These are phyloP conservation scores for Lasiosphaeria hispida DNA, from an alignment of 495 filamentous ascomycete genomes.

Conservation along the genomic window DNA sequence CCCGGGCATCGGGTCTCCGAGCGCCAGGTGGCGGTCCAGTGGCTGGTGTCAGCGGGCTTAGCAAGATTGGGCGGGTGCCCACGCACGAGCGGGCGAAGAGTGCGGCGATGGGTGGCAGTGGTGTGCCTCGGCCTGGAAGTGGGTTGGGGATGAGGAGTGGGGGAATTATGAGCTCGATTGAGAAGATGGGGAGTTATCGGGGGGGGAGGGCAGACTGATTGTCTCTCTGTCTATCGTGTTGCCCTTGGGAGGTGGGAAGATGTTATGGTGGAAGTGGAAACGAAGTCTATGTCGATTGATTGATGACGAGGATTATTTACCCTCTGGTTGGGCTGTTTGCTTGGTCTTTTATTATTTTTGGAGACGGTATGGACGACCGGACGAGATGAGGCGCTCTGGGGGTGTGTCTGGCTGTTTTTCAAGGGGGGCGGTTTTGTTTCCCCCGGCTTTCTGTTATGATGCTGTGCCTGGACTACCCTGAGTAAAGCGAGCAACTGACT, in stretches of 20 bases:
- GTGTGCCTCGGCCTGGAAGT: conserved; percentile 42
- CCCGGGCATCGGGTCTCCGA: conserved; percentile 41
- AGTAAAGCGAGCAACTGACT: no score
- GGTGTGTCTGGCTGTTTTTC: no score
- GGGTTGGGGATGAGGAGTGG: conserved; percentile 43
- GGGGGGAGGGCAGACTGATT: conserved; percentile 14
- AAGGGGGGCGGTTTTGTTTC: no score
- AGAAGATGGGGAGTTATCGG: conserved; percentile 61
- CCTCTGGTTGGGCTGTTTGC: no score
- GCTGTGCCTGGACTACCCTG: no score
- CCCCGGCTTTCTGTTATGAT: no score
- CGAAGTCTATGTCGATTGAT: no score
- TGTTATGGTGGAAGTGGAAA: neutral
- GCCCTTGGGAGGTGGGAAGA: no score
- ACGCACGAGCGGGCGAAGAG: conserved; percentile 44
- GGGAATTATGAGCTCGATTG: conserved; percentile 70
- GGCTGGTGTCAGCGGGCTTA: conserved; percentile 28
- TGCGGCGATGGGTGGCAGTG: conserved; percentile 31
- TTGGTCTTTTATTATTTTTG: no score
- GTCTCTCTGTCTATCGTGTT: neutral
- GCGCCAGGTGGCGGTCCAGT: conserved; percentile 33
- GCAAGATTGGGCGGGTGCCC: conserved; percentile 40
- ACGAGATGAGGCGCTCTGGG: no score
- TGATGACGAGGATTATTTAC: no score
- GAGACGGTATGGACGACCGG: no score